These are phyloP conservation scores for Perkinsus olseni DNA, from an alignment of 169 alveolate genomes.

Conservation along the genomic window DNA sequence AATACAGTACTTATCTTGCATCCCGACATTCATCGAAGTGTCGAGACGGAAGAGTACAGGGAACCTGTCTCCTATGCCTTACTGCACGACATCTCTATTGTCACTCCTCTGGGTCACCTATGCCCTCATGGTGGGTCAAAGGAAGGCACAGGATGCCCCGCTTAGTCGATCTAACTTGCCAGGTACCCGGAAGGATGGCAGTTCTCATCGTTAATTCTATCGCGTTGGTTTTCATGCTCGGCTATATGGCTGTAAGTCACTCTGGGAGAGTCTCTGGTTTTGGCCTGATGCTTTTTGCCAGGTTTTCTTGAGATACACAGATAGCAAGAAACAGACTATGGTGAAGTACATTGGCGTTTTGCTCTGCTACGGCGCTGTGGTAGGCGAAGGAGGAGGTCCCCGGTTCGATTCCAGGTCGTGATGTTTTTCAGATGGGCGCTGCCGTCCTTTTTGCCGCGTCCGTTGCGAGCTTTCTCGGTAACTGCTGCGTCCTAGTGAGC, in stretches of 20 bases:
- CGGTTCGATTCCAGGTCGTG: background rate
- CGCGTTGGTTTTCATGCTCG: background rate
- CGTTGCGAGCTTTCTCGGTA: background rate
- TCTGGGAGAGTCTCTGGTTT: background rate
- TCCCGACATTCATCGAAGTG: background rate
- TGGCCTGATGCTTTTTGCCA: background rate
- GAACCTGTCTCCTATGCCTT: background rate
- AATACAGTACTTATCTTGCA: background rate
- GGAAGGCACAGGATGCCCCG: no score
- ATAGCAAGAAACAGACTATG: background rate
- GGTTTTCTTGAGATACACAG: background rate
- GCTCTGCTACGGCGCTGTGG: background rate
- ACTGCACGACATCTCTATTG: background rate
- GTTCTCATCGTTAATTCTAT: background rate
- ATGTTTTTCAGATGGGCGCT: background rate
- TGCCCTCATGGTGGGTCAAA: background rate
- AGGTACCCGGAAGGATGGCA: background rate
- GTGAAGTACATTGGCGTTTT: background rate
- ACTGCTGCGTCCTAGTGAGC: background rate
- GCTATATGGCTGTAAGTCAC: background rate
- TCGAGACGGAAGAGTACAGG: background rate
- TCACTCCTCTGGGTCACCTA: background rate
- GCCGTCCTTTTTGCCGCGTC: background rate
- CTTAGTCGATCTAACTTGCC: background rate
- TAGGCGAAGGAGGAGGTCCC: background rate